Base-by-base conservation (phyloP, 139 green algal species). In the Bryopsis sp. region DNA sequence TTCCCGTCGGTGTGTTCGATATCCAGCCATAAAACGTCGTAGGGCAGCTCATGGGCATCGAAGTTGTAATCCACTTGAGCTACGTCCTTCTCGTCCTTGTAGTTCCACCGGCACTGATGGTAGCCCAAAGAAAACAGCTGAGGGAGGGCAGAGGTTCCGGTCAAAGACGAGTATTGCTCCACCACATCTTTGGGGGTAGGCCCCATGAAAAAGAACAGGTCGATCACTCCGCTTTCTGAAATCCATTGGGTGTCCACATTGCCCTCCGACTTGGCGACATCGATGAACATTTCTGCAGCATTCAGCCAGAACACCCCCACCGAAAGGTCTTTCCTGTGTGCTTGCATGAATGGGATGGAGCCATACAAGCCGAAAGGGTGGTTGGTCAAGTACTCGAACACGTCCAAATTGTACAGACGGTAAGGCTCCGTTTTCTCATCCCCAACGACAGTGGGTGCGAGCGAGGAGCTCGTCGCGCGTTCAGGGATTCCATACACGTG, bases 41-140 rank as follows among this genome's bases (percentile, higher is more conserved):
- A 98, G 2, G 95, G 95, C 36, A 99, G 97, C 66, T 85, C 84
- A 69, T 97, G 81, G 35, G 82, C 54, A 72, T 97, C 91, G 72
- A 97, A 97, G 28, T 83, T 84, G 2, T 76, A 79, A 72, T 97
- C 84, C 37, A 98, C 92, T 26, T 66, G 69, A 37, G 46, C 47
- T 0, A 90, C 84, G 72, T 97, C 90, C 32, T 75, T 77, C 74
- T 94, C 78, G 37, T 92, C 85, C 72, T 89, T 90, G 82, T 99
- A 99, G 84, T 99, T 99, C 95, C 95, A 99, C 11, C 94, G 82
- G 80, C 91, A 97, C 82, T 98, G 94, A 79, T 99, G 95, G 80
- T 98, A 99, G 3, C 84, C 94, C 24, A 99, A 74, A 0, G 87
- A 68, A 61, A 98, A 99, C 7, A 93, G 73, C 79, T 95, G 95